Evolutionary conservation across 306 rosid genomes (phyloP), one percentile per base, ranked within the genome.

Genomic region (Quercus dentata): DNA sequence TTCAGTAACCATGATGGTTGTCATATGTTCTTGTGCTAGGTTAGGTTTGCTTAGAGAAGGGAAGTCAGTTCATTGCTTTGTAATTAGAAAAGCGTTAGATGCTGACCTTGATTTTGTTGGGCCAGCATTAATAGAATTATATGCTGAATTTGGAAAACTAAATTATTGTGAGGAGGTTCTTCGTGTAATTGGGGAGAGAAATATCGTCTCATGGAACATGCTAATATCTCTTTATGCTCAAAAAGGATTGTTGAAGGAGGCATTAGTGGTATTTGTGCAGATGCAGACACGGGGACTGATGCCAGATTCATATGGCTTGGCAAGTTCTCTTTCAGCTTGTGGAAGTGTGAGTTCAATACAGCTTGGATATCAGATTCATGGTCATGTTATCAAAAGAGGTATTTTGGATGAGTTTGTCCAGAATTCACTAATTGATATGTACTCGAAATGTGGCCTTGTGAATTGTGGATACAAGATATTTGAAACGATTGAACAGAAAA

Each of bases 361-460:
- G 52, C 80, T 92, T 67, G 97, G 99, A 71, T 85, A 74, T 81
- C 97, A 91, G 88, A 87, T 92, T 63, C 97, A 94, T 63, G 28
- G 94, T 54, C 94, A 92, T 80, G 86, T 83, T 71, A 84, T 72
- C 63, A 94, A 91, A 87, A 88, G 91, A 83, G 87, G 97, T 9
- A 87, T 86, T 67, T 38, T 77, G 61, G 86, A 86, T 31, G 95
- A 91, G 83, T 92, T 86, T 83, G 99, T 94, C 81, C 84, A 74
- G 79, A 92, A 90, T 81, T 90, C 98, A 17, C 85, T 94, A 27
- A 90, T 94, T 25, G 95, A 92, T 71, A 90, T 94, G 99, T 92
- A 94, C 84, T 89, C 92, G 20, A 94, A 94, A 87, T 92, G 92
- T 65, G 95, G 95, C 75, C 86, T 83, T 80, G 83, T 89, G 44